These are phyloP conservation scores for Fusarium sp. DNA, from an alignment of 2,329 filamentous ascomycete genomes.

Conservation along the genomic window DNA sequence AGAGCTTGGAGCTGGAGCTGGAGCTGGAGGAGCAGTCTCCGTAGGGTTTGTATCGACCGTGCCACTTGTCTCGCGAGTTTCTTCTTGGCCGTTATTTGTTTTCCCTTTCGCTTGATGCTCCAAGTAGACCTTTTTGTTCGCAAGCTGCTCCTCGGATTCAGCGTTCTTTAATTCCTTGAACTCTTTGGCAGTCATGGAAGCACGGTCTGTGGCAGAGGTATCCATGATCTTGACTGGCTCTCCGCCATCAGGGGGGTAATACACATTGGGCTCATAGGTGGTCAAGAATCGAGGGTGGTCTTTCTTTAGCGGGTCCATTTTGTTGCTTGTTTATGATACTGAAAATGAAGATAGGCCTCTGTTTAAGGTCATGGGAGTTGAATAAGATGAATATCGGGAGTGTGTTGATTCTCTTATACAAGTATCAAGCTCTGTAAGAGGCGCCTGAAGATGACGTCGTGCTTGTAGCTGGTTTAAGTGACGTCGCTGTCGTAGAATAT, in stretches of 20 bases:
- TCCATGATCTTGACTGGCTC: not conserved
- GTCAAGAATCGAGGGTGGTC: not conserved
- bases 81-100: not conserved
- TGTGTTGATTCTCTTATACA: constrained; percentile 6
- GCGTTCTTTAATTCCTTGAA: not conserved
- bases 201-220: not conserved
- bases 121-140: not conserved
- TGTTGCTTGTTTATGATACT: not conserved
- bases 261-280: not conserved
- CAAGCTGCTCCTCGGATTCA: not conserved
- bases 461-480: not conserved
- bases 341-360: not conserved
- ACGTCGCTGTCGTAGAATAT: not conserved
- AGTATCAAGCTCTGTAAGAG: constrained; percentile 15
- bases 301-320: not conserved
- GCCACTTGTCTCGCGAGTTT: not conserved
- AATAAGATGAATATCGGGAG: not conserved
- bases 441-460: not conserved
- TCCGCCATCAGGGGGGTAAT: not conserved
- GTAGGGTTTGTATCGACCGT: not conserved
- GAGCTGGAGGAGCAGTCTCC: not conserved
- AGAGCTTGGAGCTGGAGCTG: constrained; percentile 6
- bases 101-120: not conserved
- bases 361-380: not conserved
- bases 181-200: not conserved